A percentile compares a stretch with the other conserved stretches of the same genome.
phyloP scores from a whole-genome alignment of 371 early-diverging fungal species.

The Mucor lusitanicus region DNA sequence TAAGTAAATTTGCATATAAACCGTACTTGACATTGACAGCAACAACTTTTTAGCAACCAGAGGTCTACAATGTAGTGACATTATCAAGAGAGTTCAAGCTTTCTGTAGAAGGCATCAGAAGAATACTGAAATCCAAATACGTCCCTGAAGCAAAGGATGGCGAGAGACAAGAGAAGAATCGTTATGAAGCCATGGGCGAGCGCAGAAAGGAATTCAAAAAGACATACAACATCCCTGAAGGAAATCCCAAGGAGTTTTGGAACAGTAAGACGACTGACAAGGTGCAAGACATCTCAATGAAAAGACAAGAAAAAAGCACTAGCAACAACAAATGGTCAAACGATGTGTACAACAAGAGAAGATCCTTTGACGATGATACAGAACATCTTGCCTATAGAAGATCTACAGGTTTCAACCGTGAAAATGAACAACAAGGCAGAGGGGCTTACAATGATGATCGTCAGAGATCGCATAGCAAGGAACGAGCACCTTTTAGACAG shows the following conservation, averaged over 20 bases:
- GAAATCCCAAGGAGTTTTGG: neutral
- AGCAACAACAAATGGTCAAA: conserved; percentile 2
- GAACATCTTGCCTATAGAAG: neutral
- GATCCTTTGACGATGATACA: neutral
- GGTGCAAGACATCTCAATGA: conserved; percentile 1
- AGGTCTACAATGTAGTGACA: conserved; percentile 17
- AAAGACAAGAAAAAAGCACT: neutral
- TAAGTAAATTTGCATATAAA: conserved; percentile 6
- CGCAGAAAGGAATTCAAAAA: conserved; percentile 21
- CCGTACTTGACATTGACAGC: neutral
- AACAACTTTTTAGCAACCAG: conserved; percentile 27
- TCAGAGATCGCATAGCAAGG: neutral
- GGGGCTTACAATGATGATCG: neutral
- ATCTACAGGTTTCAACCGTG: neutral
- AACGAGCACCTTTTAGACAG: neutral
- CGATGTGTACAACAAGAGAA: conserved; percentile 1
- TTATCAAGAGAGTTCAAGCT: conserved; percentile 35
- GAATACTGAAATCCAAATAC: conserved; percentile 44
- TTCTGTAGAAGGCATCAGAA: conserved; percentile 38
- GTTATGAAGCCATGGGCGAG: conserved; percentile 40
- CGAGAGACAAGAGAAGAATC: conserved; percentile 38
- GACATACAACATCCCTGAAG: conserved; percentile 6
- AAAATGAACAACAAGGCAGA: neutral
- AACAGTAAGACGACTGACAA: neutral
- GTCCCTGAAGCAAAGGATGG: conserved; percentile 21